phyloP scores from a whole-genome alignment of 2,329 filamentous ascomycete species.

The Cordyceps cicadae region DNA sequence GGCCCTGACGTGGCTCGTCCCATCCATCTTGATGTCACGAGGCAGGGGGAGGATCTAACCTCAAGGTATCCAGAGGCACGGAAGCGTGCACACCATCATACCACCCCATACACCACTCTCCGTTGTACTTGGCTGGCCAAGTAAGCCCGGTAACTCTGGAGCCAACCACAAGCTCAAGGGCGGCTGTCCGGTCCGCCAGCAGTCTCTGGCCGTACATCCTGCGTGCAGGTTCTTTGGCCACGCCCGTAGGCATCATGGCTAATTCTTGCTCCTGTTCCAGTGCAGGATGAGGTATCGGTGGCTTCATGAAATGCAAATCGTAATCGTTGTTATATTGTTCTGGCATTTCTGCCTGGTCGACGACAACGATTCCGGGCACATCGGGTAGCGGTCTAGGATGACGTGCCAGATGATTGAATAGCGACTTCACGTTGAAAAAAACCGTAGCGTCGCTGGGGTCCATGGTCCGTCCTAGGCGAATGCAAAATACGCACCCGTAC shows the following conservation, averaged over 20 bases:
- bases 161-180: constrained; percentile 39
- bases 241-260: constrained; percentile 33
- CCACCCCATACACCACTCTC: constrained; percentile 51
- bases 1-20: constrained; percentile 39
- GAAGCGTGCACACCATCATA: constrained; percentile 45
- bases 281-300: constrained; percentile 33
- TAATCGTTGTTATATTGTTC: constrained; percentile 38
- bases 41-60: constrained; percentile 39
- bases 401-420: constrained; percentile 45
- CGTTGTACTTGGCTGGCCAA: constrained; percentile 42
- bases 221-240: constrained; percentile 39
- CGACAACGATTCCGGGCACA: constrained; percentile 39
- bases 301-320: constrained; percentile 40
- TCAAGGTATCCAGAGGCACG: constrained; percentile 40
- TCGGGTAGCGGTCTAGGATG: constrained; percentile 45
- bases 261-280: constrained; percentile 33
- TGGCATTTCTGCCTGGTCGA: constrained; percentile 37
- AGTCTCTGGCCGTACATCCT: constrained; percentile 38
- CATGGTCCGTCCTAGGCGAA: constrained; percentile 38
- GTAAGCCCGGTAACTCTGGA: constrained; percentile 42
- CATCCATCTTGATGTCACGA: constrained; percentile 38
- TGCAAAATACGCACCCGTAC: constrained; percentile 48
- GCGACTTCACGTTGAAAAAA: constrained; percentile 44
- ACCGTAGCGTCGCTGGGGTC: constrained; percentile 49
- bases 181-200: constrained; percentile 35